Evolutionary conservation across 176 grass and related monocot species (phyloP).

Genomic region (Bromus sterilis): DNA sequence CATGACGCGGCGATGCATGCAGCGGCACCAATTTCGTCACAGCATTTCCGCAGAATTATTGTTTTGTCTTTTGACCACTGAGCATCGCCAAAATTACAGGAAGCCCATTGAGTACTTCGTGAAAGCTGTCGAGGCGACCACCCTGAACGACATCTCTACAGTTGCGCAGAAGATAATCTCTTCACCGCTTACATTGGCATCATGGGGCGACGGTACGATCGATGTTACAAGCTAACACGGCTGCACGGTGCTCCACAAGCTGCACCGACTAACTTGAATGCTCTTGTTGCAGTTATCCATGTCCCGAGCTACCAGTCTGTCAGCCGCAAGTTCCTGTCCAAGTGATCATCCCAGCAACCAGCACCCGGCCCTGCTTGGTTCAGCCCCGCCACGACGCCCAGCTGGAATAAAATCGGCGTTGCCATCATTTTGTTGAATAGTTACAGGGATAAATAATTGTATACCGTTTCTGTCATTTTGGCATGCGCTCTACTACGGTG

Average conservation of each 20-base stretch:
- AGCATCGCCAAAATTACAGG: conserved; percentile 23
- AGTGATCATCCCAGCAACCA: neutral
- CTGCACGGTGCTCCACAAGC: neutral
- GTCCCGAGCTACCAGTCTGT: conserved; percentile 76
- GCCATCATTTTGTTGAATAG: neutral
- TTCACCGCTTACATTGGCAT: conserved; percentile 77
- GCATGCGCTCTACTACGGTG: neutral
- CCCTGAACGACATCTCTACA: conserved; percentile 51
- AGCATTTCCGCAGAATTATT: neutral
- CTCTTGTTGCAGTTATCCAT: conserved; percentile 50
- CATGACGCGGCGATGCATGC: neutral
- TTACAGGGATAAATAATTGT: neutral
- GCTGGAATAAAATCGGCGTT: neutral
- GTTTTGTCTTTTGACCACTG: neutral
- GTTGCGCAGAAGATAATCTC: conserved; percentile 55
- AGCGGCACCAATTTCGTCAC: neutral
- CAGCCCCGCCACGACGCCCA: neutral
- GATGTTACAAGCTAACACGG: neutral
- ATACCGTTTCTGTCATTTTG: neutral
- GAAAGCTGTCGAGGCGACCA: conserved; percentile 52
- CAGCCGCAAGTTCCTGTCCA: conserved; percentile 50
- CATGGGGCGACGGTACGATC: conserved; percentile 73
- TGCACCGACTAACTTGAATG: neutral
- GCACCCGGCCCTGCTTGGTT: neutral
- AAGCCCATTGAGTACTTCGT: conserved; percentile 70